Evolutionary conservation across 2,329 filamentous ascomycete species (phyloP).

Genomic region (Aspergillus novofumigatus): DNA sequence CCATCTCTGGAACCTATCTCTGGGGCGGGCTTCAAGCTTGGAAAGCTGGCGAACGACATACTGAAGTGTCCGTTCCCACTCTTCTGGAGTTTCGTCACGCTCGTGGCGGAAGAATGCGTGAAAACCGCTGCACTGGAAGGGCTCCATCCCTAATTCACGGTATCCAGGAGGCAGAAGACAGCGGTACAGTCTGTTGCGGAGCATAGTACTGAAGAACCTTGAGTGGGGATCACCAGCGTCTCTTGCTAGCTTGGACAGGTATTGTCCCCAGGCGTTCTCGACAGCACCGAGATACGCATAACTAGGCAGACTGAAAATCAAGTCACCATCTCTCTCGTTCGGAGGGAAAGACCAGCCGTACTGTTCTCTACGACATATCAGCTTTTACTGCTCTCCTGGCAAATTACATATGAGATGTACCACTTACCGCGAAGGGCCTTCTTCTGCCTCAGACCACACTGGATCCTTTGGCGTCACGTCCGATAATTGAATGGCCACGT

Average conservation of each 20-base stretch:
- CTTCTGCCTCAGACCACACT: background rate
- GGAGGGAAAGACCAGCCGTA: background rate
- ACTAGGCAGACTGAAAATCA: slow-evolving; percentile 6
- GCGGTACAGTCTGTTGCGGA: background rate
- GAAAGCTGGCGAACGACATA: slow-evolving; percentile 6
- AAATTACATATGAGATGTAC: background rate
- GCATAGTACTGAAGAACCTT: background rate
- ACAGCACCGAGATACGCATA: slow-evolving; percentile 9
- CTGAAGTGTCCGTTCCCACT: slow-evolving; percentile 10
- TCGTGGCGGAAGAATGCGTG: slow-evolving; percentile 8
- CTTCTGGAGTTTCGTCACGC: slow-evolving; percentile 7
- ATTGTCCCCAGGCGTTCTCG: slow-evolving; percentile 11
- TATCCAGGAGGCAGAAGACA: slow-evolving; percentile 12
- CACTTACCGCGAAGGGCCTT: slow-evolving; percentile 1
- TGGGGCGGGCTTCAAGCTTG: background rate
- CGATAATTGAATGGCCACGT: background rate
- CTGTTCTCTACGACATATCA: background rate
- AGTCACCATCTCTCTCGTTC: background rate
- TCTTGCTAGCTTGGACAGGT: slow-evolving; percentile 2
- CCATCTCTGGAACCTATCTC: background rate
- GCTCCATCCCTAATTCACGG: slow-evolving; percentile 7
- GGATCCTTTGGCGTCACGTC: background rate
- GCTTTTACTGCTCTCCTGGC: background rate
- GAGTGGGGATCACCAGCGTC: background rate
- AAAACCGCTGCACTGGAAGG: slow-evolving; percentile 6